phyloP scores from a whole-genome alignment of 768 basidiomycete species.

The Pleurotus sapidus region DNA sequence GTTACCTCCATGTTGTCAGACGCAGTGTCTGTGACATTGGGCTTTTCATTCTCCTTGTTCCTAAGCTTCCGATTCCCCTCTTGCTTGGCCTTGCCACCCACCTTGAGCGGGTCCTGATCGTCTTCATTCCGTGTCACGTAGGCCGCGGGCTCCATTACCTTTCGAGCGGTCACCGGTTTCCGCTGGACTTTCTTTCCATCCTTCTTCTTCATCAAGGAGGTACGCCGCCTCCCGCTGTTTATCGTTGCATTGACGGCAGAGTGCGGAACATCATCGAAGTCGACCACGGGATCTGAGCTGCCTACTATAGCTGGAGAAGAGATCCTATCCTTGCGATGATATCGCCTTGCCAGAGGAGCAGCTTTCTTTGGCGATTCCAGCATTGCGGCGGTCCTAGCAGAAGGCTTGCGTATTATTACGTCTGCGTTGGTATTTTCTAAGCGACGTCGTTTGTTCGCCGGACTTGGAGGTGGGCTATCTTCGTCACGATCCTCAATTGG shows the following conservation, averaged over 20 bases:
- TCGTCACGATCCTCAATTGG: background rate
- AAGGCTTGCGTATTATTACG: background rate
- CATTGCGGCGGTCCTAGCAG: slow-evolving; percentile 1
- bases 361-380: slow-evolving; percentile 1
- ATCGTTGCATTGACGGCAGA: background rate
- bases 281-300: slow-evolving; percentile 12
- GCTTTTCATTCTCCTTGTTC: no score
- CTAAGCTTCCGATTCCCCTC: no score
- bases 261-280: slow-evolving; percentile 30
- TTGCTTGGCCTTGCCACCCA: background rate
- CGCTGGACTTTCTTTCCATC: slow-evolving; percentile 17
- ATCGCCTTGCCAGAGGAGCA: slow-evolving; percentile 4
- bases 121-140: background rate
- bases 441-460: background rate
- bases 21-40: no score
- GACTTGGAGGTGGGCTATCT: background rate
- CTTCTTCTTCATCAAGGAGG: slow-evolving; percentile 27
- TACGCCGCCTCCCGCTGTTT: slow-evolving; percentile 11
- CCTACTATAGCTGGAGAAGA: slow-evolving; percentile 21
- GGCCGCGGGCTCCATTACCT: slow-evolving; percentile 7
- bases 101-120: background rate
- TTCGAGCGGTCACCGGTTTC: slow-evolving; percentile 11
- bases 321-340: slow-evolving; percentile 27
- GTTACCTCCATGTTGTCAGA: no score
- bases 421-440: background rate